A percentile compares a stretch with the other conserved stretches of the same genome.
Evolutionary conservation across 2,329 filamentous ascomycete genomes (phyloP).

Genomic region (Diaporthe sp.): DNA sequence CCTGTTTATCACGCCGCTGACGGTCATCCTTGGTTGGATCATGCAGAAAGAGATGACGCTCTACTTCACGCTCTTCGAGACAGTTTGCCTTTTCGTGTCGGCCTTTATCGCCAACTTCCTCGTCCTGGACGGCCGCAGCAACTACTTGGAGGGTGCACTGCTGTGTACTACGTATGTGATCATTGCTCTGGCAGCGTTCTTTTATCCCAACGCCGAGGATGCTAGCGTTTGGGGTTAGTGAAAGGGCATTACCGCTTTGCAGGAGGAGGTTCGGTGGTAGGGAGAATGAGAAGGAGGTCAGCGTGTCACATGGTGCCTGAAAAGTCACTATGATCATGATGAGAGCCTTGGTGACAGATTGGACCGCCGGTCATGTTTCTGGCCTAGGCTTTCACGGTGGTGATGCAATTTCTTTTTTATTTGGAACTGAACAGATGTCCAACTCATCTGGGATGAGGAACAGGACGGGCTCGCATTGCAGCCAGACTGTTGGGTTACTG

Average conservation of each 20-base stretch:
- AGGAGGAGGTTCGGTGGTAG: no score
- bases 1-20: conserved; percentile 76
- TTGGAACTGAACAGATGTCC: conserved; percentile 36
- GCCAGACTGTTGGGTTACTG: not conserved
- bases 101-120: conserved; percentile 91
- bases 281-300: not conserved
- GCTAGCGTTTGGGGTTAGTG: conserved; percentile 50
- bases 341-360: not conserved
- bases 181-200: conserved; percentile 75
- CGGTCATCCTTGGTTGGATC: conserved; percentile 80
- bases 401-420: not conserved
- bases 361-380: not conserved
- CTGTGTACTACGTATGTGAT: conserved; percentile 77
- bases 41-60: conserved; percentile 79
- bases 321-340: not conserved
- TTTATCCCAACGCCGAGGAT: conserved; percentile 68
- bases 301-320: not conserved
- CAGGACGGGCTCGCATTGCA: not conserved
- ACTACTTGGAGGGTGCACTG: conserved; percentile 85
- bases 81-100: conserved; percentile 85
- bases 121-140: conserved; percentile 86
- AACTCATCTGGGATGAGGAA: conserved; percentile 38
- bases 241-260: not conserved
- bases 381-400: not conserved
- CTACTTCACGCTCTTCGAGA: conserved; percentile 92